phyloP scores from a whole-genome alignment of 2,329 filamentous ascomycete species.

The Cladophialophora psammophila region DNA sequence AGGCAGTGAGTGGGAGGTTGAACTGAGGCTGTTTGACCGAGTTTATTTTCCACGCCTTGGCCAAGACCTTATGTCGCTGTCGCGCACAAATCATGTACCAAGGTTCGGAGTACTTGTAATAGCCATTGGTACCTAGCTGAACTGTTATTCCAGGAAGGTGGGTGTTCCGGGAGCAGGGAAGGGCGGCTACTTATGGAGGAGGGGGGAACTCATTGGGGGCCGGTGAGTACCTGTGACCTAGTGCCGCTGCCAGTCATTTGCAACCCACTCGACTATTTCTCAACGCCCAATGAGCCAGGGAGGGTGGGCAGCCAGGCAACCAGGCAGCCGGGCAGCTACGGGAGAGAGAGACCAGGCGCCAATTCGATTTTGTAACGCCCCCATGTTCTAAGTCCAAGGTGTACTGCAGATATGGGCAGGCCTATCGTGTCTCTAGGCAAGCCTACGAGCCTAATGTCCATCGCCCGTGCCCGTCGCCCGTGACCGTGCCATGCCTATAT shows the following conservation, averaged over 20 bases:
- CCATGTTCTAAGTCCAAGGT: too few relatives aligned
- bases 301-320: background rate
- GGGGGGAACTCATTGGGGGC: background rate
- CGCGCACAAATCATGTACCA: background rate
- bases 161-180: background rate
- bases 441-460: too few relatives aligned
- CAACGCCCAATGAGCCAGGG: slow-evolving; percentile 19
- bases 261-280: slow-evolving; percentile 12
- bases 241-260: slow-evolving; percentile 21
- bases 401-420: too few relatives aligned
- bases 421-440: too few relatives aligned
- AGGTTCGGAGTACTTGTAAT: background rate
- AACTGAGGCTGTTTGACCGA: too few relatives aligned
- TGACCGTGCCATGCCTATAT: too few relatives aligned
- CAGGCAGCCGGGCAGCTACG: background rate
- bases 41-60: background rate
- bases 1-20: background rate
- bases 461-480: too few relatives aligned
- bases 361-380: background rate
- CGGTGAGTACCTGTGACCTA: background rate
- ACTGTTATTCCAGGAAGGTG: background rate
- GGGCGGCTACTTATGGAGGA: background rate
- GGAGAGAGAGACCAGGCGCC: background rate
- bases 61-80: background rate
- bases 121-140: too few relatives aligned